phyloP scores from a whole-genome alignment of 2,329 filamentous ascomycete species.

The Diaporthe ampelina region DNA sequence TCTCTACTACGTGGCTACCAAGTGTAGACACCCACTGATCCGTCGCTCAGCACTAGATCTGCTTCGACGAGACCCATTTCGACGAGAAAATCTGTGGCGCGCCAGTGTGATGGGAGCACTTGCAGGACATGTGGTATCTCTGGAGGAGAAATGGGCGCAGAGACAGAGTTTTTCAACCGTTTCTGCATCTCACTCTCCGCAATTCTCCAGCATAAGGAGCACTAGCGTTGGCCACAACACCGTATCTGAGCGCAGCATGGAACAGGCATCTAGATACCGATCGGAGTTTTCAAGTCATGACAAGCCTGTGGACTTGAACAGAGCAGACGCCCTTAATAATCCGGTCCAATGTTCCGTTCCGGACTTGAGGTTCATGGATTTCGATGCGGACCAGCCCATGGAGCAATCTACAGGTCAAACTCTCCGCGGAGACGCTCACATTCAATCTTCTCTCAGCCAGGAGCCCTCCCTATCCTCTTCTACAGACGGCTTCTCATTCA shows the following conservation, averaged over 20 bases:
- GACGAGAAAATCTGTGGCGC: conserved; percentile 57
- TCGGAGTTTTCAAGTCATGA: conserved; percentile 1
- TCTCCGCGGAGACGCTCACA: conserved; percentile 22
- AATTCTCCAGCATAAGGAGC: neutral
- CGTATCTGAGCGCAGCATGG: conserved; percentile 10
- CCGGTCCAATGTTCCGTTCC: conserved; percentile 13
- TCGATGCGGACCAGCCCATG: conserved; percentile 20
- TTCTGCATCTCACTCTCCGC: conserved; percentile 24
- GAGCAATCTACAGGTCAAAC: conserved; percentile 28
- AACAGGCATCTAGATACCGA: neutral
- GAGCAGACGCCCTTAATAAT: neutral
- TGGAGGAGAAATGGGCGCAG: conserved; percentile 51
- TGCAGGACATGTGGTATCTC: conserved; percentile 51
- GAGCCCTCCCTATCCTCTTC: conserved; percentile 27
- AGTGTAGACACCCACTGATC: conserved; percentile 56
- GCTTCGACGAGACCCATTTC: conserved; percentile 46
- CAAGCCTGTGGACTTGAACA: neutral
- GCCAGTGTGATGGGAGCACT: conserved; percentile 49
- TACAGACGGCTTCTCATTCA: conserved; percentile 32
- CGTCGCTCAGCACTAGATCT: conserved; percentile 54
- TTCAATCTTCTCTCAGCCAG: conserved; percentile 24
- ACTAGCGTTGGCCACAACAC: neutral
- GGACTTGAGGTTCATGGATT: conserved; percentile 4
- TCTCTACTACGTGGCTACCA: conserved; percentile 54
- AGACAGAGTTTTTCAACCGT: neutral